Evolutionary conservation across 2,329 filamentous ascomycete genomes (phyloP).

Genomic region (Fusarium palustre): DNA sequence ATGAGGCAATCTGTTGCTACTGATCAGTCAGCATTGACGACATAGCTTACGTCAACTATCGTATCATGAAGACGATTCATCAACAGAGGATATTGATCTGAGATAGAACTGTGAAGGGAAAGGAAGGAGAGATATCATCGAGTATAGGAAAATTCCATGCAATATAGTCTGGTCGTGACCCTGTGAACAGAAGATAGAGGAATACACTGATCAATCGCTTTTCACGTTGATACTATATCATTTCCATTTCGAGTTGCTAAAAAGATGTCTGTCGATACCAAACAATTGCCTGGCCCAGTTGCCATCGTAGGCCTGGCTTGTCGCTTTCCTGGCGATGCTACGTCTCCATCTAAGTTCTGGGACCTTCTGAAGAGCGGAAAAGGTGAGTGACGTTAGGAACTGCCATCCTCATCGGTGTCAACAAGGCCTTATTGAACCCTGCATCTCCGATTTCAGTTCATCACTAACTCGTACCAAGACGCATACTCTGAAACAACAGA

Average conservation of each 20-base stretch:
- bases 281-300: constrained; percentile 7
- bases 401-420: neutral
- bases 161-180: neutral
- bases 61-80: neutral
- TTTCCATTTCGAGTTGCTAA: neutral
- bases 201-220: neutral
- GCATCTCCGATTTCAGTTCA: neutral
- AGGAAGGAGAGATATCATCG: neutral
- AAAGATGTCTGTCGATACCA: neutral
- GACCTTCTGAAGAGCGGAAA: constrained; percentile 3
- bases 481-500: neutral
- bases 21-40: neutral
- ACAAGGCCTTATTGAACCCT: neutral
- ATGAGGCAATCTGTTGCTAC: neutral
- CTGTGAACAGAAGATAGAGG: neutral
- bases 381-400: neutral
- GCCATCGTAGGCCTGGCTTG: constrained; percentile 23
- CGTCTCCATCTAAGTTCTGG: constrained; percentile 15
- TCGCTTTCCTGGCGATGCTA: constrained; percentile 10
- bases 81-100: neutral
- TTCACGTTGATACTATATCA: neutral
- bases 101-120: neutral
- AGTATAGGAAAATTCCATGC: neutral
- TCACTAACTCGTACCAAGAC: neutral
- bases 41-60: neutral